Conservation (phyloP, 108 stramenopile genomes). For the Cylindrotheca closterium region DNA sequence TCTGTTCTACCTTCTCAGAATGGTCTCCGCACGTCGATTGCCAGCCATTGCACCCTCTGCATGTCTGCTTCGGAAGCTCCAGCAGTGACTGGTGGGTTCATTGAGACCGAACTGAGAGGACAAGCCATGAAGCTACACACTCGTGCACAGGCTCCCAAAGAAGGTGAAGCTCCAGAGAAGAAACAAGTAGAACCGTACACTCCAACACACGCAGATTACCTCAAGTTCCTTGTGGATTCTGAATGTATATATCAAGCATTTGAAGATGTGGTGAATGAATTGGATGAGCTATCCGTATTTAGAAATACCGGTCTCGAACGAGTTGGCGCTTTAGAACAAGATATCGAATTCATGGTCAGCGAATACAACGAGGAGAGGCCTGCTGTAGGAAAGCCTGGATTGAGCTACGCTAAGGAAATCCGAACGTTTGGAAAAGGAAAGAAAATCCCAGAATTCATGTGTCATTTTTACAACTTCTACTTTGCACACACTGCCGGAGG, state of each 20-base stretch:
- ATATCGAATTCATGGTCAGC: constrained; percentile 83
- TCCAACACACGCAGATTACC: constrained; percentile 73
- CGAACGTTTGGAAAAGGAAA: constrained; percentile 37
- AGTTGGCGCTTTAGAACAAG: constrained; percentile 61
- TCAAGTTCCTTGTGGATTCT: constrained; percentile 81
- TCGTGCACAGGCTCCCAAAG: constrained; percentile 83
- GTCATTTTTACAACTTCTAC: constrained; percentile 94
- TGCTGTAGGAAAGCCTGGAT: constrained; percentile 51
- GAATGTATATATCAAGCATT: constrained; percentile 76
- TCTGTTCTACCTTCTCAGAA: too few species aligned
- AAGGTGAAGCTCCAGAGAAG: constrained; percentile 67
- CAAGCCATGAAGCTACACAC: constrained; percentile 94
- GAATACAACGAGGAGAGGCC: constrained; percentile 56
- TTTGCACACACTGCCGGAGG: constrained; percentile 94
- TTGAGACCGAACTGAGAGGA: constrained; percentile 82
- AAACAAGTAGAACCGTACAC: constrained; percentile 40
- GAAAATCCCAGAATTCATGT: constrained; percentile 85
- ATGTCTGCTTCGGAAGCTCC: constrained; percentile 8
- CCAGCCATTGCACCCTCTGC: too few species aligned
- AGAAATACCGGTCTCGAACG: constrained; percentile 88
- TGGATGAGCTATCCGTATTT: constrained; percentile 58
- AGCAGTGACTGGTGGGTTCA: constrained; percentile 43
- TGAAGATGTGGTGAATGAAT: constrained; percentile 70
- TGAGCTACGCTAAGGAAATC: constrained; percentile 58
- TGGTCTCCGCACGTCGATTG: too few species aligned